Percentiles rank a stretch among this genome's conserved stretches.
Evolutionary conservation across 225 moss, liverwort and hornwort genomes (phyloP).

Genomic region (Rhytidiadelphus loreus): DNA sequence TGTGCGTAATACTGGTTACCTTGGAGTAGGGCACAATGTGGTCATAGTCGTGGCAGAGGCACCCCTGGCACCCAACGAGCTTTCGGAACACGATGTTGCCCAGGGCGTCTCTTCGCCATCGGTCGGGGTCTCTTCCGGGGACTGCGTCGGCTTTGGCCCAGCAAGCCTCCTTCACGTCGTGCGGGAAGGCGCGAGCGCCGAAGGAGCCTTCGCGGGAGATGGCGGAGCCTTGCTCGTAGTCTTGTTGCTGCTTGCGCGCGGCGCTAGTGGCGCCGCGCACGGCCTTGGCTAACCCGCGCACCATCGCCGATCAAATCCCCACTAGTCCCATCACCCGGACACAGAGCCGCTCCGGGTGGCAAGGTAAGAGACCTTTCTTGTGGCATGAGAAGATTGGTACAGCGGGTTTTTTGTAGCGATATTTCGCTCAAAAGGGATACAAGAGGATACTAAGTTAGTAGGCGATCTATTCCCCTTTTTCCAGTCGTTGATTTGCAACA

Average conservation of each 20-base stretch:
- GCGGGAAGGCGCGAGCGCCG: constrained; percentile 63
- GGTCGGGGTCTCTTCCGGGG: constrained; percentile 69
- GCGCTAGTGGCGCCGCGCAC: constrained; percentile 50
- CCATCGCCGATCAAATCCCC: constrained; percentile 25
- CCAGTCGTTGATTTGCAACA: too few relatives aligned
- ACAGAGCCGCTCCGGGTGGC: background rate
- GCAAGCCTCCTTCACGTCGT: constrained; percentile 84
- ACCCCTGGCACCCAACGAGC: constrained; percentile 77
- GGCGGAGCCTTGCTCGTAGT: constrained; percentile 18
- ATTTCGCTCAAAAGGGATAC: too few relatives aligned
- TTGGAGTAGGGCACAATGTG: constrained; percentile 84
- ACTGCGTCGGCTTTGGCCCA: constrained; percentile 77
- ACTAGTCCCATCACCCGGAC: background rate
- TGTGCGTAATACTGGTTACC: background rate
- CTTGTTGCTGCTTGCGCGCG: constrained; percentile 7
- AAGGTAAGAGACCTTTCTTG: too few relatives aligned
- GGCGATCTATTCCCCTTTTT: too few relatives aligned
- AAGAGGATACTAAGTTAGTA: too few relatives aligned
- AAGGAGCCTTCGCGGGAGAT: constrained; percentile 10
- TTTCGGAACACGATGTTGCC: constrained; percentile 84
- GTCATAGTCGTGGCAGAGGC: constrained; percentile 89
- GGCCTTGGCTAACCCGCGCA: constrained; percentile 72
- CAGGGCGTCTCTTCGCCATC: constrained; percentile 81
- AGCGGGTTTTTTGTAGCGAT: too few relatives aligned
- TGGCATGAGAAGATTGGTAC: background rate